A percentile compares a stretch with the other conserved stretches of the same genome.
These are phyloP conservation scores for Boletus pseudopeckii DNA, from an alignment of 768 basidiomycete genomes.

Conservation along the genomic window DNA sequence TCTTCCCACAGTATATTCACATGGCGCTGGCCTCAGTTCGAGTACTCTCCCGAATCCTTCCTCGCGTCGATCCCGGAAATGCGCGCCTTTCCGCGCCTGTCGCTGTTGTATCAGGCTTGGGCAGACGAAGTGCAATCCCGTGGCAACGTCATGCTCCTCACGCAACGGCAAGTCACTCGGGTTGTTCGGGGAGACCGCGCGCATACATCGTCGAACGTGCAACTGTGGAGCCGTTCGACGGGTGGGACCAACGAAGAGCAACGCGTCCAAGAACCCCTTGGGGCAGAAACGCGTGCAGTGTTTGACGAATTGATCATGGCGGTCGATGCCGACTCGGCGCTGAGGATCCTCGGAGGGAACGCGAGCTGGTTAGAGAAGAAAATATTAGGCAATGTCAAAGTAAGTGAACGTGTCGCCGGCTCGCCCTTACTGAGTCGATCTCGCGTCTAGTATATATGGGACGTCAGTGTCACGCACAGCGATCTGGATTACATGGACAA, in stretches of 20 bases:
- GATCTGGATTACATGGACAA: background rate
- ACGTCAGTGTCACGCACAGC: background rate
- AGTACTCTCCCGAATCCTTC: slow-evolving; percentile 7
- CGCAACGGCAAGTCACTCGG: background rate
- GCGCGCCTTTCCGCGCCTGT: slow-evolving; percentile 5
- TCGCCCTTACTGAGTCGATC: background rate
- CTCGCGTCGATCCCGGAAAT: slow-evolving; percentile 10
- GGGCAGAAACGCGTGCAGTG: background rate
- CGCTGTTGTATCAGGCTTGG: background rate
- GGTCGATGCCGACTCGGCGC: slow-evolving; percentile 7
- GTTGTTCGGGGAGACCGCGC: background rate
- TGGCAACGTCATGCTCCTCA: background rate
- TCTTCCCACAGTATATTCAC: background rate
- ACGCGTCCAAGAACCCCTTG: background rate
- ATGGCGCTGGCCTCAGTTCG: background rate
- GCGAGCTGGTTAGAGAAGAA: background rate
- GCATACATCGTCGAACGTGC: background rate
- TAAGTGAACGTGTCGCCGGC: background rate
- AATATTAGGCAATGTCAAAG: background rate
- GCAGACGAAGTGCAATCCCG: slow-evolving; percentile 1
- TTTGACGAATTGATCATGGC: slow-evolving; percentile 7
- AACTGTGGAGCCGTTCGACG: background rate
- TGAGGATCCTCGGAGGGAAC: background rate
- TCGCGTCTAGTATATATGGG: background rate
- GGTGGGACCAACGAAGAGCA: background rate